Evolutionary conservation across 306 rosid genomes (phyloP), one percentile per base, ranked within the genome.

Genomic region (Cicer judaicum): DNA sequence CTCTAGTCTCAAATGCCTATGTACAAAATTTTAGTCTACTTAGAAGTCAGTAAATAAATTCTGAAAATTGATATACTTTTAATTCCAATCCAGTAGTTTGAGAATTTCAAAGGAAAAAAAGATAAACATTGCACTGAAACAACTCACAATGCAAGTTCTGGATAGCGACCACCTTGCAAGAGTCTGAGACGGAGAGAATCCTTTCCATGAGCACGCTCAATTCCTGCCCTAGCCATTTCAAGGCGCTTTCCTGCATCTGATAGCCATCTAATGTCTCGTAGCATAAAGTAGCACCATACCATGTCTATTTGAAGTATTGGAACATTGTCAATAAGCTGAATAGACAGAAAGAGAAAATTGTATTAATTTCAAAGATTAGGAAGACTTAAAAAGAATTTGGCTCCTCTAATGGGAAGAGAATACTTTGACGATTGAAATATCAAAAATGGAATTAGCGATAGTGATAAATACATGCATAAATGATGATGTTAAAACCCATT

Each of bases 201-300:
- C 87, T 88, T 94, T 52, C 97, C 97, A 78, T 91, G 88, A 70
- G 94, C 85, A 49, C 88, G 94, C 64, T 91, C 96, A 56, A 91
- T 81, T 43, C 92, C 94, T 50, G 55, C 79, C 76, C 97, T 88
- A 36, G 98, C 94, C 69, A 77, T 80, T 71, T 86, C 90, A 83
- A 94, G 96, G 81, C 95, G 94, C 54, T 80, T 59, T 73, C 93
- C 94, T 1, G 98, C 98, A 76, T 86, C 96, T 2, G 96, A 85
- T 78, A 94, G 88, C 90, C 92, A 86, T 75, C 80, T 85, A 39
- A 94, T 86, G 76, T 94, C 97, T 84, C 84, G 87, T 50, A 91
- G 87, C 98, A 94, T 94, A 83, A 94, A 91, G 83, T 94, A 94
- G 91, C 98, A 94, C 98, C 98, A 94, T 38, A 91, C 98, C 89